phyloP scores from a whole-genome alignment of 306 rosid species.

The Dryas alaskensis region DNA sequence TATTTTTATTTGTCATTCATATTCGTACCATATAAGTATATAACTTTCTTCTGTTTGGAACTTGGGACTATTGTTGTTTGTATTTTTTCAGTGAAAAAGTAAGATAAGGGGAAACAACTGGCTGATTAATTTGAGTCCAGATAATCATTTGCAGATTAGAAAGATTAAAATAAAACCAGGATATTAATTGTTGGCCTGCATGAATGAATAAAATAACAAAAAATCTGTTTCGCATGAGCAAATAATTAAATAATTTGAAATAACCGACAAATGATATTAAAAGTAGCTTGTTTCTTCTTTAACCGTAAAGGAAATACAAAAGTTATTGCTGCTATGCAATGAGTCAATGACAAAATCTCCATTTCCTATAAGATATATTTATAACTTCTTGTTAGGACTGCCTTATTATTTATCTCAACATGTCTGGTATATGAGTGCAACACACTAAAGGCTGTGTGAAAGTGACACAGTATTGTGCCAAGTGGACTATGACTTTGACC shows the following conservation, averaged over 20 bases:
- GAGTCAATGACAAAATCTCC: slow-evolving; percentile 27
- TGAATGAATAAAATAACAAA: slow-evolving; percentile 4
- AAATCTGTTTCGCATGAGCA: not conserved
- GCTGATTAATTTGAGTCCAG: not conserved
- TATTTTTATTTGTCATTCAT: too few species aligned
- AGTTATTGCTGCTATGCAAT: slow-evolving; percentile 11
- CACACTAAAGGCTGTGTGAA: not conserved
- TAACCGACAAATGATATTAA: slow-evolving; percentile 12
- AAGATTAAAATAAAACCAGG: not conserved
- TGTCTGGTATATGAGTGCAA: not conserved
- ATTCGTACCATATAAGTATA: too few species aligned
- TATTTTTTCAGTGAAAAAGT: too few species aligned
- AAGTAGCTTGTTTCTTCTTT: not conserved
- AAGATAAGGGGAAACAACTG: not conserved
- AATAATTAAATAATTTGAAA: slow-evolving; percentile 10
- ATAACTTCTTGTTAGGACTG: slow-evolving; percentile 1
- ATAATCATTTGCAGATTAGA: not conserved
- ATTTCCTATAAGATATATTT: slow-evolving; percentile 15
- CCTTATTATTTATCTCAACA: not conserved
- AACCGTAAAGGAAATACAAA: not conserved
- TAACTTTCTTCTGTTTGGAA: too few species aligned
- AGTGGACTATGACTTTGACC: slow-evolving; percentile 1
- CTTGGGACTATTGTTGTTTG: too few species aligned
- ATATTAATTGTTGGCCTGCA: slow-evolving; percentile 36
- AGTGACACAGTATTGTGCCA: slow-evolving; percentile 19